Conservation (phyloP, 768 basidiomycete species). For the Podaxis pistillaris region DNA sequence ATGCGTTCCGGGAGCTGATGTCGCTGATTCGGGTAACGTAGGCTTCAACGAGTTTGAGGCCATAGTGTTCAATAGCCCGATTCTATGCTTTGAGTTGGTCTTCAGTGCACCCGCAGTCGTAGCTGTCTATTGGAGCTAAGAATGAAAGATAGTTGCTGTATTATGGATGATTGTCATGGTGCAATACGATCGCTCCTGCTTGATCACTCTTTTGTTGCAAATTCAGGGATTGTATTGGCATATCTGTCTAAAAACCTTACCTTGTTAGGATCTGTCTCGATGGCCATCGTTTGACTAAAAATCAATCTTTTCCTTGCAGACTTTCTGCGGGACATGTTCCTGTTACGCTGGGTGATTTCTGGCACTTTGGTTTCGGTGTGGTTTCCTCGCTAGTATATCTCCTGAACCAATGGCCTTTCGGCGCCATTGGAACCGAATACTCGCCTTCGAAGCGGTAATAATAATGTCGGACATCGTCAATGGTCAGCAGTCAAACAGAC, state of each 20-base stretch:
- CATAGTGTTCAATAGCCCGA: constrained; percentile 82
- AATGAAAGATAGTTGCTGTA: constrained; percentile 92
- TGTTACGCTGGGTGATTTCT: constrained; percentile 32
- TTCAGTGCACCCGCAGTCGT: constrained; percentile 86
- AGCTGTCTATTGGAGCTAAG: too few relatives aligned
- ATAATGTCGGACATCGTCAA: too few relatives aligned
- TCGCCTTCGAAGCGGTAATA: too few relatives aligned
- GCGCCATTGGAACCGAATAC: constrained; percentile 58
- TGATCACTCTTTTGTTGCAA: constrained; percentile 70
- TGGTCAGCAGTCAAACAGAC: too few relatives aligned
- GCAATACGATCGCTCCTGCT: constrained; percentile 86
- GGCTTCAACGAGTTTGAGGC: constrained; percentile 89
- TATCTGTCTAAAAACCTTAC: constrained; percentile 28
- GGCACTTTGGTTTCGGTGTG: constrained; percentile 23
- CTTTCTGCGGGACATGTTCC: constrained; percentile 27
- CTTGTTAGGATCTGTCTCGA: constrained; percentile 81
- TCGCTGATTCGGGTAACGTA: constrained; percentile 91
- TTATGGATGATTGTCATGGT: constrained; percentile 96
- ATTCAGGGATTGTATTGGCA: neutral
- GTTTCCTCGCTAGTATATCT: constrained; percentile 47
- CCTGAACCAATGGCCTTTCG: constrained; percentile 68
- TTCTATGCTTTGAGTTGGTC: constrained; percentile 83
- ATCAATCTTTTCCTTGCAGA: constrained; percentile 56
- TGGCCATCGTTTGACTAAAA: constrained; percentile 84
- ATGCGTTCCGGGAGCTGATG: constrained; percentile 81